phyloP scores from a whole-genome alignment of 768 basidiomycete genomes.

The Tylopilus vinaceipallidus region DNA sequence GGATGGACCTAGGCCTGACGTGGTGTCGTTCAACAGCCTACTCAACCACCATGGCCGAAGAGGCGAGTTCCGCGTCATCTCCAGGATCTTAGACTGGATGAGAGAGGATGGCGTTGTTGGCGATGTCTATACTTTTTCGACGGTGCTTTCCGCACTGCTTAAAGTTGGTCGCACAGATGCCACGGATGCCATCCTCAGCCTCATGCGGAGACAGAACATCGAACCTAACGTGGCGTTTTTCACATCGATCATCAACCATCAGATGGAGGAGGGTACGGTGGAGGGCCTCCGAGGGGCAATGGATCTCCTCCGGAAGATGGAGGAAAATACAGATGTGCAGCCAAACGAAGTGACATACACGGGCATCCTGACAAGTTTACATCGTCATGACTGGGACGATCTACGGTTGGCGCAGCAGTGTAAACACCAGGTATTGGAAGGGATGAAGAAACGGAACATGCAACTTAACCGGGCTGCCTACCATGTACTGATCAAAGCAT shows the following conservation, averaged over 20 bases:
- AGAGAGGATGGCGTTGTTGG: slow-evolving; percentile 52
- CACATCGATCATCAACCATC: slow-evolving; percentile 75
- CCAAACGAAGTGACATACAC: slow-evolving; percentile 88
- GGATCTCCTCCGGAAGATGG: slow-evolving; percentile 75
- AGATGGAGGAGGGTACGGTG: slow-evolving; percentile 56
- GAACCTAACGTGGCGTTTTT: slow-evolving; percentile 74
- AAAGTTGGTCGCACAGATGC: slow-evolving; percentile 67
- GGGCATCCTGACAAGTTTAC: slow-evolving; percentile 68
- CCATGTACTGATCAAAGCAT: slow-evolving; percentile 73
- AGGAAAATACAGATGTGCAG: slow-evolving; percentile 43
- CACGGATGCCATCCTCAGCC: slow-evolving; percentile 54
- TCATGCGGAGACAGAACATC: slow-evolving; percentile 78
- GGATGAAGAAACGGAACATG: slow-evolving; percentile 58
- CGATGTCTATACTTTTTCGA: slow-evolving; percentile 86
- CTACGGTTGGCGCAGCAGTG: slow-evolving; percentile 44
- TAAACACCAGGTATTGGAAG: slow-evolving; percentile 47
- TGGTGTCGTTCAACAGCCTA: slow-evolving; percentile 80
- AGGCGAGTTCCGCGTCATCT: slow-evolving; percentile 61
- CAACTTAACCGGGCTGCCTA: slow-evolving; percentile 63
- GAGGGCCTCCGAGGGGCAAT: slow-evolving; percentile 60
- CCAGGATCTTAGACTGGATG: slow-evolving; percentile 57
- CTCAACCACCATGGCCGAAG: slow-evolving; percentile 63
- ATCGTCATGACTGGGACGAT: slow-evolving; percentile 55
- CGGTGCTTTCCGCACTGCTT: slow-evolving; percentile 75
- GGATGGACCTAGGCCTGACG: slow-evolving; percentile 61